Conservation (phyloP, 225 moss, liverwort and hornwort genomes). For the Pseudisothecium myosuroides region DNA sequence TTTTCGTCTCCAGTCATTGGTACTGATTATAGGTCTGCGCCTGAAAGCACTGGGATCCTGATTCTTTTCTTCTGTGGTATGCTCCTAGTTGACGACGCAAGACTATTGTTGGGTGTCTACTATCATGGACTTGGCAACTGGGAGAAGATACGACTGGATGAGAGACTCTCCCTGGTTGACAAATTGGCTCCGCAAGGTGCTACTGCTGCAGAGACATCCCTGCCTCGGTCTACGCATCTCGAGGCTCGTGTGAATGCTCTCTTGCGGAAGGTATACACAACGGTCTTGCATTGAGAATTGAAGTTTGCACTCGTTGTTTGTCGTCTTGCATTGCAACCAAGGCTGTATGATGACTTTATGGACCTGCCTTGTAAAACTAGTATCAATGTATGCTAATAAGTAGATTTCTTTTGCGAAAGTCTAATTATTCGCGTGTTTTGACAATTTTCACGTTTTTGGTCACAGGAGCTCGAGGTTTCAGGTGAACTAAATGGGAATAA, state of each 20-base stretch:
- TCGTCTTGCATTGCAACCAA: background rate
- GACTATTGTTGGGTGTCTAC: constrained; percentile 77
- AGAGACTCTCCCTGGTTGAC: constrained; percentile 59
- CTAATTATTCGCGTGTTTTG: background rate
- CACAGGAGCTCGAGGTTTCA: constrained; percentile 85
- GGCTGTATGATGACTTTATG: background rate
- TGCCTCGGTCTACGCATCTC: constrained; percentile 84
- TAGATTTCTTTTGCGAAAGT: background rate
- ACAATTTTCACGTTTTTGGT: background rate
- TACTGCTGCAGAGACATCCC: constrained; percentile 70
- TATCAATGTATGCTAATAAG: background rate
- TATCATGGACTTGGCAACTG: constrained; percentile 98
- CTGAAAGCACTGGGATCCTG: background rate
- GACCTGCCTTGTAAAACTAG: background rate
- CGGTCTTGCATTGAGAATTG: background rate
- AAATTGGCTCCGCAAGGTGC: constrained; percentile 93
- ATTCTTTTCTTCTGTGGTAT: constrained; percentile 4
- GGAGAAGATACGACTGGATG: constrained; percentile 85
- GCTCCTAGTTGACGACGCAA: constrained; percentile 83
- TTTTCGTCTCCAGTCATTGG: background rate
- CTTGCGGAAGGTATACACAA: constrained; percentile 56
- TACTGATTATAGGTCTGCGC: background rate
- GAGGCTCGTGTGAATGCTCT: constrained; percentile 90
- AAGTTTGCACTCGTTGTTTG: background rate
- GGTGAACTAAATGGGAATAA: constrained; percentile 58